Percentiles rank a stretch among this genome's conserved stretches.
Conservation (phyloP, 2,329 filamentous ascomycete species). For the Teratosphaeria zuluensis region DNA sequence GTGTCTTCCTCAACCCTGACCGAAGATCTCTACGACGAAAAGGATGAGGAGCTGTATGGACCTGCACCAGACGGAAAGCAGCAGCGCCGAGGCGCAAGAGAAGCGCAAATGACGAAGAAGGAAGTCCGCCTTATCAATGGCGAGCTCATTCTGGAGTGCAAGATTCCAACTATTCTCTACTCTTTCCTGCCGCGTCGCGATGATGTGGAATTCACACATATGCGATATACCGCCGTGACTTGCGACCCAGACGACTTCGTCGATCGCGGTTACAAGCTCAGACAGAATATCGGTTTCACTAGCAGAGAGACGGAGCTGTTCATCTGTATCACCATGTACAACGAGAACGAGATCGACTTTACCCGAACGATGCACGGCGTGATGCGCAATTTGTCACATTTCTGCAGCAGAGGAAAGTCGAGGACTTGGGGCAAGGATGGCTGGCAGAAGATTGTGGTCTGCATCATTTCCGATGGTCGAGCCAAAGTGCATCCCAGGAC, state of each 20-base stretch:
- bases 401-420: constrained; percentile 84
- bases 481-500: constrained; percentile 89
- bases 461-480: constrained; percentile 88
- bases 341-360: constrained; percentile 94
- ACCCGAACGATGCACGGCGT: constrained; percentile 97
- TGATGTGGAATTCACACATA: constrained; percentile 94
- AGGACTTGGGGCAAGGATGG: constrained; percentile 94
- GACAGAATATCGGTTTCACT: constrained; percentile 78
- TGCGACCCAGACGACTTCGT: constrained; percentile 95
- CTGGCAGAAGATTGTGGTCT: constrained; percentile 99
- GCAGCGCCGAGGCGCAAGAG: constrained; percentile 73
- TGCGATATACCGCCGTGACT: constrained; percentile 98
- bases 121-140: constrained; percentile 96
- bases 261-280: constrained; percentile 77
- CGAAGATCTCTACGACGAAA: constrained; percentile 34
- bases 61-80: constrained; percentile 81
- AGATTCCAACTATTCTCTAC: constrained; percentile 96
- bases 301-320: constrained; percentile 87
- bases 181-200: constrained; percentile 89
- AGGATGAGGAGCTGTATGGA: constrained; percentile 58
- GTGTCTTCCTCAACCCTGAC: constrained; percentile 52
- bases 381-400: constrained; percentile 96
- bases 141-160: constrained; percentile 94
- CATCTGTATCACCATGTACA: constrained; percentile 98
- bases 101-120: constrained; percentile 81